Evolutionary conservation across 257 asterid species (phyloP).

Genomic region (Primulina huaijiensis): DNA sequence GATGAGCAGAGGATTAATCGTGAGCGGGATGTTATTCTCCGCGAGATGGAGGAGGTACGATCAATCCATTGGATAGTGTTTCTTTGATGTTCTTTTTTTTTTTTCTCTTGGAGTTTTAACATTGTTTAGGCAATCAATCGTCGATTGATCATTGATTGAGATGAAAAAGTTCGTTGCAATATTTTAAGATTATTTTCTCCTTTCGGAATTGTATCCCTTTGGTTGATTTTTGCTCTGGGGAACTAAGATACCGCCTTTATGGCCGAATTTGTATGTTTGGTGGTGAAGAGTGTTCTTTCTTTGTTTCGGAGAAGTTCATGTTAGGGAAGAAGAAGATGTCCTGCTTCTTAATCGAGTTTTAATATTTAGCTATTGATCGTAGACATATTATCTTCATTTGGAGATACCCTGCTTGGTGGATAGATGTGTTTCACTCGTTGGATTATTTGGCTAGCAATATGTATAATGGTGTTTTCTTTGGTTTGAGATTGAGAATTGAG

Average conservation of each 20-base stretch:
- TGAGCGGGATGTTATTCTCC: slow-evolving; percentile 88
- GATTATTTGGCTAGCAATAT: background rate
- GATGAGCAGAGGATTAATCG: slow-evolving; percentile 57
- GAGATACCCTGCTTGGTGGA: background rate
- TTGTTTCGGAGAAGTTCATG: background rate
- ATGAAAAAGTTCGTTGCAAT: background rate
- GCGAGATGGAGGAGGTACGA: slow-evolving; percentile 94
- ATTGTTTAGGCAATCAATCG: background rate
- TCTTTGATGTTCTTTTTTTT: background rate
- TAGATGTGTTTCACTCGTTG: background rate
- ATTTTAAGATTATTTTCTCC: background rate
- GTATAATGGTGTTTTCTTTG: background rate
- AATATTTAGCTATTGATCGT: background rate
- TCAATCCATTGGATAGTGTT: background rate
- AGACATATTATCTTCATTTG: background rate
- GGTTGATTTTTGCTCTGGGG: slow-evolving; percentile 4
- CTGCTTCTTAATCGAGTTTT: background rate
- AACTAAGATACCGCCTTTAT: slow-evolving; percentile 8
- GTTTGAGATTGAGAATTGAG: background rate
- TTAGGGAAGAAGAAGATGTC: background rate
- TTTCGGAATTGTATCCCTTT: slow-evolving; percentile 10
- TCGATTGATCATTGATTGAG: slow-evolving; percentile 1
- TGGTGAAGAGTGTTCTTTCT: background rate
- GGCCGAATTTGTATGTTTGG: background rate
- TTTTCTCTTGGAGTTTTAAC: background rate